These are phyloP conservation scores for Spathaspora arborariae DNA, from an alignment of 805 yeast species.

Conservation along the genomic window DNA sequence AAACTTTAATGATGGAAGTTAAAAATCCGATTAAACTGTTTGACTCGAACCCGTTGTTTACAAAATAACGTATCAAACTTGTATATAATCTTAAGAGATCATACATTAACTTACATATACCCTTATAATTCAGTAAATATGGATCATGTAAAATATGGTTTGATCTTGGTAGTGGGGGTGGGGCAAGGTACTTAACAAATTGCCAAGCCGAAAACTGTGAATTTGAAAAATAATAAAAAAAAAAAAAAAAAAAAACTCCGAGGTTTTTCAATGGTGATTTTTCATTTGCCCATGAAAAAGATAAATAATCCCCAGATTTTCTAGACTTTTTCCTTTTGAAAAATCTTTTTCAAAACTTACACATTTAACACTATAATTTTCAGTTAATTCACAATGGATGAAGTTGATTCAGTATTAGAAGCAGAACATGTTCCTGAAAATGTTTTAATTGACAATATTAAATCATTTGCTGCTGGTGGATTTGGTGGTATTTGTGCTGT, in stretches of 20 bases:
- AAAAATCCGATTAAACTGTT: no score
- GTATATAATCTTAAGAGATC: no score
- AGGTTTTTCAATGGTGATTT: not conserved
- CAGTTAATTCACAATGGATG: slow-evolving; percentile 29
- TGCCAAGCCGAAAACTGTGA: not conserved
- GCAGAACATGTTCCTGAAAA: slow-evolving; percentile 7
- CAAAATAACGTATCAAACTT: no score
- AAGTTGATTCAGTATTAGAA: slow-evolving; percentile 33
- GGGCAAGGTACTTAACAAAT: not conserved
- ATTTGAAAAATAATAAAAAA: no score
- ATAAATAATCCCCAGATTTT: slow-evolving; percentile 1
- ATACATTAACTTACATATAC: no score
- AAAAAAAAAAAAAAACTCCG: not conserved
- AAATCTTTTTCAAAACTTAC: not conserved
- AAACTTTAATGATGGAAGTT: no score
- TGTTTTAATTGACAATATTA: slow-evolving; percentile 64
- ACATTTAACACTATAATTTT: not conserved
- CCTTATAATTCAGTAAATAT: no score
- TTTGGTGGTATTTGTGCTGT: slow-evolving; percentile 97
- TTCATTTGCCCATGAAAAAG: not conserved
- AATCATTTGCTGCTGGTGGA: slow-evolving; percentile 90
- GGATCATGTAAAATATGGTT: no score
- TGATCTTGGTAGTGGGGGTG: not conserved
- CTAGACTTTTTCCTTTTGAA: not conserved
- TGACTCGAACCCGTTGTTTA: no score